These are phyloP conservation scores for Orbilia javanica DNA, from an alignment of 2,329 filamentous ascomycete species.

Conservation along the genomic window DNA sequence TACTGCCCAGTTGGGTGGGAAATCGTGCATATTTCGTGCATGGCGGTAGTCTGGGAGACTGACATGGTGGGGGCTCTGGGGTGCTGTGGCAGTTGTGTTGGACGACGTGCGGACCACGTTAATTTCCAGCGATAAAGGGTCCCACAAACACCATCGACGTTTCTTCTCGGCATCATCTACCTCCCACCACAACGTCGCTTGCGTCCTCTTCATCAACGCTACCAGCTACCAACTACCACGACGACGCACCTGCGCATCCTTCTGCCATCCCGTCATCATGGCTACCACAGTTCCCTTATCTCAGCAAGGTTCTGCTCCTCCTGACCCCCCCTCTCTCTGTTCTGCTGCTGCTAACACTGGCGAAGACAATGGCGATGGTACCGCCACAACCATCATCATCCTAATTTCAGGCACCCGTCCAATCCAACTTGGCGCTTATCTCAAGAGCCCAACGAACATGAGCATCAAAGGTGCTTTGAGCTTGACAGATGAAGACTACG, in stretches of 20 bases:
- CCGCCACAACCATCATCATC: background rate
- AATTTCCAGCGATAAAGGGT: too few species aligned
- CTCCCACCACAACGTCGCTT: background rate
- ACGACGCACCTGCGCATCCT: too few species aligned
- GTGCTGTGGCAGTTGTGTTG: too few species aligned
- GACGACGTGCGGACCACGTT: too few species aligned
- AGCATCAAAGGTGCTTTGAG: constrained; percentile 21
- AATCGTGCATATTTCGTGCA: too few species aligned
- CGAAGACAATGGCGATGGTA: background rate
- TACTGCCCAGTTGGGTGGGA: too few species aligned
- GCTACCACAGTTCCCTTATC: background rate
- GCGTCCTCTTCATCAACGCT: background rate
- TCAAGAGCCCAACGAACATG: constrained; percentile 36
- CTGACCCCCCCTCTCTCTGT: background rate
- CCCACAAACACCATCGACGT: background rate
- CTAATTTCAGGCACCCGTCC: constrained; percentile 28
- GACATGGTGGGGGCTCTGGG: too few species aligned
- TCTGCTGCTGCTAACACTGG: background rate
- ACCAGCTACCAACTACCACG: background rate
- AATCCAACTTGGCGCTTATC: background rate
- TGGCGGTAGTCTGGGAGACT: too few species aligned
- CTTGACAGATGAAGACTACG: constrained; percentile 33
- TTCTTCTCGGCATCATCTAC: constrained; percentile 14
- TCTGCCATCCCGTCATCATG: too few species aligned
- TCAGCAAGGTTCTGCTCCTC: background rate